Base-by-base conservation (phyloP, 805 yeast species). In the Cyberlindnera amylophila region DNA sequence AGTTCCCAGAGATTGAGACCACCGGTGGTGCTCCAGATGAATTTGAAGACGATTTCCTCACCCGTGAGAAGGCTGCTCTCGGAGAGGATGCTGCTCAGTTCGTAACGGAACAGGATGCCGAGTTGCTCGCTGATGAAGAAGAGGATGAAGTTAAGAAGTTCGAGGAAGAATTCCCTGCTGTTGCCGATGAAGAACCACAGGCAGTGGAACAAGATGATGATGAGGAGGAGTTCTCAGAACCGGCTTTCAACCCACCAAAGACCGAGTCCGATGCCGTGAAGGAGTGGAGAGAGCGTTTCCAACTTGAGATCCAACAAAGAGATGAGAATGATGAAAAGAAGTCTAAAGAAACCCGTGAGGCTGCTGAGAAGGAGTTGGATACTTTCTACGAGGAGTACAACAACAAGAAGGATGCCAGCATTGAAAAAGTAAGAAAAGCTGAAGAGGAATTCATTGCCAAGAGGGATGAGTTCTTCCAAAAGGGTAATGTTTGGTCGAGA, bases 371-470 rank as follows among this genome's bases (percentile, higher is more conserved):
- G 61, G 81, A 88, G 41, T 79, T 89, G 57, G 96, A 91, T 62
- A 96, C 86, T 50, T 91, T 91, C 64, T 91, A 91, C 64, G 96
- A 87, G 55, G 82, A 82, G 59, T 91, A 91, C 72, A 89, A 87
- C 67, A 71, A 74, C 59, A 90, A 90, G 69, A 84, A 81, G 64
- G 91, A 87, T 40, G 75, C 75, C 51, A 77, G 80, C 39, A 67
- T 81, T 42, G 81, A 77, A 46, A 73, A 75, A 45, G 82, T 86
- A 11, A 71, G 72, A 59, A 69, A 70, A 39, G 93, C 84, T 53
- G 86, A 87, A 53, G 80, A 77, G 51, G 78, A 76, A 46, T 89
- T 83, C 60, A 61, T 86, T 48, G 77, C 74, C 42, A 79, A 83
- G 56, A 81, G 93, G 61, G 96, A 89, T 61, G 74, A 75, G 24